These are phyloP conservation scores for Penicillium cinerascens DNA, from an alignment of 495 filamentous ascomycete genomes.

Conservation along the genomic window DNA sequence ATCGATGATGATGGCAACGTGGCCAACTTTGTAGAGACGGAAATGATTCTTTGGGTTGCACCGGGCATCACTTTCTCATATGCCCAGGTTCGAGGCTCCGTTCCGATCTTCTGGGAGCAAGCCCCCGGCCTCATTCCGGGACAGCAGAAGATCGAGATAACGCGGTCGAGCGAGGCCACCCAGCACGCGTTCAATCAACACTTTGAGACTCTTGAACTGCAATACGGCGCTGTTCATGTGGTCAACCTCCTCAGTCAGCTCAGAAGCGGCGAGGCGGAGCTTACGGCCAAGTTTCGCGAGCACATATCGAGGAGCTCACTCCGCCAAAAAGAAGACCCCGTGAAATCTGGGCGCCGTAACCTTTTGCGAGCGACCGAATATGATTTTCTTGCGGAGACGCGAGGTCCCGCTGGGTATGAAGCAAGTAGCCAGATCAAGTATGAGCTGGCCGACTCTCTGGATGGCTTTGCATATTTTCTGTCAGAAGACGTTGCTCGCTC, in stretches of 20 bases:
- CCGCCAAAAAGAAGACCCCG: conserved; percentile 42
- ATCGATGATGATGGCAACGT: conserved; percentile 98
- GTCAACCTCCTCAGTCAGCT: conserved; percentile 87
- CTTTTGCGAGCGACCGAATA: conserved; percentile 78
- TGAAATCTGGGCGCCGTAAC: conserved; percentile 55
- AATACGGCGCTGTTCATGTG: conserved; percentile 86
- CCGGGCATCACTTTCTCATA: conserved; percentile 84
- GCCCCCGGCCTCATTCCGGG: conserved; percentile 79
- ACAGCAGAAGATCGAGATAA: conserved; percentile 92
- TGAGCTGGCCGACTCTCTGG: conserved; percentile 69
- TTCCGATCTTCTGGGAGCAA: conserved; percentile 98
- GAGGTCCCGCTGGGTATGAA: conserved; percentile 82
- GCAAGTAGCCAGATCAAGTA: conserved; percentile 73
- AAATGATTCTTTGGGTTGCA: conserved; percentile 67
- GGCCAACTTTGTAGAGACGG: conserved; percentile 82
- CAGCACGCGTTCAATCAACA: conserved; percentile 95
- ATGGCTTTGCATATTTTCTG: conserved; percentile 86
- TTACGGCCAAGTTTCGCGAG: conserved; percentile 71
- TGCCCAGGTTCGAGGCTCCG: conserved; percentile 84
- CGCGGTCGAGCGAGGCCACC: conserved; percentile 83
- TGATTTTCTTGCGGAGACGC: conserved; percentile 93
- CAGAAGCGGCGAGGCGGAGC: conserved; percentile 76
- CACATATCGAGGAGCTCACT: conserved; percentile 70
- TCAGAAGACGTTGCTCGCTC: conserved; percentile 55
- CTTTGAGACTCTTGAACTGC: conserved; percentile 74